Percentiles rank a stretch among this genome's conserved stretches.
Evolutionary conservation across 2,329 filamentous ascomycete species (phyloP).

Genomic region (Aspergillus quadrilineatus): DNA sequence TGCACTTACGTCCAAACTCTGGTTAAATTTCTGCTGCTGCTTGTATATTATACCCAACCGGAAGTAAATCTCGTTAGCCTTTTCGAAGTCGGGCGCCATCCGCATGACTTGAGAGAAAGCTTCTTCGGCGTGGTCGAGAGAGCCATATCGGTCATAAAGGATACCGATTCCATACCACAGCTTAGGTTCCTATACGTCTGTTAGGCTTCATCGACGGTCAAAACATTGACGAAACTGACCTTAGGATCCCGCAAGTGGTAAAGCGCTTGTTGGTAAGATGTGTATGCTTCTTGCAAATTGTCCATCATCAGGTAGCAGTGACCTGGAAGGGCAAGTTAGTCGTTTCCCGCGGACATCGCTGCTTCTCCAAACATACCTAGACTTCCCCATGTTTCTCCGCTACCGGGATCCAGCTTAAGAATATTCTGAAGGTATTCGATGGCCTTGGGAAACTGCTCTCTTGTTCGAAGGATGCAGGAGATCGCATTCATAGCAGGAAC

Average conservation of each 20-base stretch:
- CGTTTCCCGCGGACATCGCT: not conserved
- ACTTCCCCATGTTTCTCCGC: conserved; percentile 95
- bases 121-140: conserved; percentile 93
- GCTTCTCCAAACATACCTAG: conserved; percentile 62
- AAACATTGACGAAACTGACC: conserved; percentile 50
- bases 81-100: conserved; percentile 96
- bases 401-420: conserved; percentile 80
- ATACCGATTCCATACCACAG: conserved; percentile 99
- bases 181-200: conserved; percentile 72
- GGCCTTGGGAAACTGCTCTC: conserved; percentile 90
- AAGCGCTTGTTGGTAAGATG: conserved; percentile 91
- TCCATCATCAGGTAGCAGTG: conserved; percentile 99
- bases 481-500: conserved; percentile 92
- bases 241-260: conserved; percentile 93
- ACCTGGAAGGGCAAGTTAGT: conserved; percentile 53
- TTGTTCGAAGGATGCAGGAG: conserved; percentile 82
- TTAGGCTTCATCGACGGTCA: conserved; percentile 7
- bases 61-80: conserved; percentile 99
- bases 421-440: conserved; percentile 92
- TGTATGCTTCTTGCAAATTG: conserved; percentile 93
- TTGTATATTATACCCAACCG: conserved; percentile 99
- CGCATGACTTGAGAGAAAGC: conserved; percentile 98
- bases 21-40: conserved; percentile 88
- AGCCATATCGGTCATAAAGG: conserved; percentile 93
- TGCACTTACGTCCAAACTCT: conserved; percentile 78